Percentiles rank a stretch among this genome's conserved stretches.
phyloP scores from a whole-genome alignment of 2,329 filamentous ascomycete species.

The Byssoonygena ceratinophila region DNA sequence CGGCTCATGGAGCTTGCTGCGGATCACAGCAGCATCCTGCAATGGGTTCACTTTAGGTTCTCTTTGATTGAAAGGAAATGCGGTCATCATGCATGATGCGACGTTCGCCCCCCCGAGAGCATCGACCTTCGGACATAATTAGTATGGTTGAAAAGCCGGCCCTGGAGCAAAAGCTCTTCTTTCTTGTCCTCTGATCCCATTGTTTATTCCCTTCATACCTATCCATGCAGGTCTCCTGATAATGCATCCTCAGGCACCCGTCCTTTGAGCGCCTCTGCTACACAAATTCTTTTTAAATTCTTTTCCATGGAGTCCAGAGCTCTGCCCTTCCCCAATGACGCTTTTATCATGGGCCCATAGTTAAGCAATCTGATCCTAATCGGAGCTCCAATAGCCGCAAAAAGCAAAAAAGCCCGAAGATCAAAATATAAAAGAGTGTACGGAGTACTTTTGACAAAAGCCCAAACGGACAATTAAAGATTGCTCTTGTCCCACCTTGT shows the following conservation, averaged over 20 bases:
- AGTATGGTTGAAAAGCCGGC: not conserved
- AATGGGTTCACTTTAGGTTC: not conserved
- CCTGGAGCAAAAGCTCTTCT: not conserved
- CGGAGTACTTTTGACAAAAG: not conserved
- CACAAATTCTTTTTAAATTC: too few species aligned
- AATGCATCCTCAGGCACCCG: not conserved
- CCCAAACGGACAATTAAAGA: not conserved
- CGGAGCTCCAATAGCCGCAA: slow-evolving; percentile 8
- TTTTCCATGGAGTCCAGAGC: too few species aligned
- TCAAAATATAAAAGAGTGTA: not conserved
- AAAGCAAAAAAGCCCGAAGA: slow-evolving; percentile 1
- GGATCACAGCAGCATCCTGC: too few species aligned
- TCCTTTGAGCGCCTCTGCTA: not conserved
- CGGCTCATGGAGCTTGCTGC: not conserved
- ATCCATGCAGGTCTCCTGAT: not conserved
- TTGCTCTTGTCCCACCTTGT: slow-evolving; percentile 4
- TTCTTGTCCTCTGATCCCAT: too few species aligned
- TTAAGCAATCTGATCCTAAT: not conserved
- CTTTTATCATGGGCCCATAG: too few species aligned
- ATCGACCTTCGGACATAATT: not conserved
- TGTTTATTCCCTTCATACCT: not conserved
- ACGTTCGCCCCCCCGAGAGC: not conserved
- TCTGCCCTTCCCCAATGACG: too few species aligned
- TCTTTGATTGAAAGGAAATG: too few species aligned
- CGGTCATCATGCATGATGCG: slow-evolving; percentile 3